Conservation (phyloP, 805 yeast genomes). For the Candida namnaoensis region DNA sequence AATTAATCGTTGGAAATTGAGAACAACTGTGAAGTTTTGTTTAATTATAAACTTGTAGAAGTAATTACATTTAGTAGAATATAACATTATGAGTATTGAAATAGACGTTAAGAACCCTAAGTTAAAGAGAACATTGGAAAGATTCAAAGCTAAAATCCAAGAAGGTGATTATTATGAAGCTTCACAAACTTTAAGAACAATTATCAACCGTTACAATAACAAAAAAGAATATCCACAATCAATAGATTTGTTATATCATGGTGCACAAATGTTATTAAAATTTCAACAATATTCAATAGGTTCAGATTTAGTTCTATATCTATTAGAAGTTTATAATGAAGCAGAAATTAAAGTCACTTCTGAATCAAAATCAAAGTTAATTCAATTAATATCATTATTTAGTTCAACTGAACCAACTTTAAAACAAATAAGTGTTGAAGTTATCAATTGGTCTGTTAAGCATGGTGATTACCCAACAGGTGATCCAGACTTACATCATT, state of each 20-base stretch:
- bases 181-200: constrained; percentile 87
- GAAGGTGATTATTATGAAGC: constrained; percentile 87
- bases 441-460: constrained; percentile 57
- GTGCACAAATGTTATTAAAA: constrained; percentile 57
- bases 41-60: no score
- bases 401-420: constrained; percentile 49
- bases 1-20: neutral
- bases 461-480: constrained; percentile 49
- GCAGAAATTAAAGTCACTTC: constrained; percentile 34
- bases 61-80: no score
- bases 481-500: constrained; percentile 66
- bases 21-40: neutral
- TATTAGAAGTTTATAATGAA: constrained; percentile 60
- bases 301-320: constrained; percentile 62
- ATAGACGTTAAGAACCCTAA: constrained; percentile 23
- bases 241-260: constrained; percentile 61
- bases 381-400: constrained; percentile 36
- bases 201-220: constrained; percentile 76
- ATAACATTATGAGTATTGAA: neutral
- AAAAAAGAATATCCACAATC: constrained; percentile 63
- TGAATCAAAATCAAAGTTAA: constrained; percentile 35
- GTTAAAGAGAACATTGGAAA: constrained; percentile 47
- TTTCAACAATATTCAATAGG: constrained; percentile 76
- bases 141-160: constrained; percentile 62
- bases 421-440: constrained; percentile 56